Conservation (phyloP, 2,329 filamentous ascomycete species). For the Westerdykella sp. region DNA sequence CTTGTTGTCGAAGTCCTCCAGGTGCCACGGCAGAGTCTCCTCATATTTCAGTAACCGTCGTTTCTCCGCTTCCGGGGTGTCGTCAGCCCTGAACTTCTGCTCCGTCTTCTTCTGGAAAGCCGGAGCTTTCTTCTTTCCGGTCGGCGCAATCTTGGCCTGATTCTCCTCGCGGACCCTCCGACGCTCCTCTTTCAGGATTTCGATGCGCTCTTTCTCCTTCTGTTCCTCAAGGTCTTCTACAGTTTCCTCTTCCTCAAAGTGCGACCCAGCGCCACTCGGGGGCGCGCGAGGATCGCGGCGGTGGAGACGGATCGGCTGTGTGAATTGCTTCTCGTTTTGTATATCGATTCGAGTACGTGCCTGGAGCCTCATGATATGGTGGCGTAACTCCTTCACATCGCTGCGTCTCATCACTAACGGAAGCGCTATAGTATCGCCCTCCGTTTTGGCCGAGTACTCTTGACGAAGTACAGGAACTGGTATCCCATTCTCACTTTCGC, state of each 20-base stretch:
- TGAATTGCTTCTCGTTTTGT: constrained; percentile 75
- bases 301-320: constrained; percentile 80
- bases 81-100: constrained; percentile 76
- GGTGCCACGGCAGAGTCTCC: constrained; percentile 90
- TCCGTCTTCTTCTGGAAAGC: constrained; percentile 71
- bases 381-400: constrained; percentile 69
- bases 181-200: constrained; percentile 62
- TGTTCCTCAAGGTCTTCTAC: constrained; percentile 63
- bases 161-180: constrained; percentile 83
- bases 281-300: constrained; percentile 70
- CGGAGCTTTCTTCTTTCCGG: constrained; percentile 61
- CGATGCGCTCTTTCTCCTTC: constrained; percentile 54
- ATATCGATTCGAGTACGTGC: constrained; percentile 55
- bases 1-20: constrained; percentile 94
- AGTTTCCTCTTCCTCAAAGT: constrained; percentile 48
- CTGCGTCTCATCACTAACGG: constrained; percentile 80
- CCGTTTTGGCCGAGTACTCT: constrained; percentile 22
- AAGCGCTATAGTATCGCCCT: constrained; percentile 35
- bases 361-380: constrained; percentile 81
- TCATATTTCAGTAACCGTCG: constrained; percentile 68
- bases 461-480: constrained; percentile 20
- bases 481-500: constrained; percentile 10
- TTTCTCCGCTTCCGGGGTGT: constrained; percentile 65
- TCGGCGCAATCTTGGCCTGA: constrained; percentile 86
- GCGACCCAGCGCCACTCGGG: constrained; percentile 43